A percentile compares a stretch with the other conserved stretches of the same genome.
These are phyloP conservation scores for Papiliotrema terrestris DNA, from an alignment of 1,284 basidiomycete species.

Conservation along the genomic window DNA sequence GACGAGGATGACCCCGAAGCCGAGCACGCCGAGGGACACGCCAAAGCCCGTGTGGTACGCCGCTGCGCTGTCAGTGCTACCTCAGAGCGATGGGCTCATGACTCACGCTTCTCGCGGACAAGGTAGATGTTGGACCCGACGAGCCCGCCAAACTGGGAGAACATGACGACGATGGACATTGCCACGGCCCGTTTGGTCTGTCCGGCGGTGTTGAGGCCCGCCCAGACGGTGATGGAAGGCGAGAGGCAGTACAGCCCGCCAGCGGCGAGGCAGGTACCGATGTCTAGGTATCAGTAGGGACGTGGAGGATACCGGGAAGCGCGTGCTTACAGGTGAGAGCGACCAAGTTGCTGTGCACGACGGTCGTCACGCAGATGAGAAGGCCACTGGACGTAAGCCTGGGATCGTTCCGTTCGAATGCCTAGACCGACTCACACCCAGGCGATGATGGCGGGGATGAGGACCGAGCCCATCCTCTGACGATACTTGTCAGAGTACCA, in stretches of 20 bases:
- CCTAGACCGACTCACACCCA: constrained; percentile 17
- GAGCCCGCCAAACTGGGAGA: constrained; percentile 26
- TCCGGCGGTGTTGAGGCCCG: constrained; percentile 28
- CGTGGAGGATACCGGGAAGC: neutral
- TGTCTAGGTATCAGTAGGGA: constrained; percentile 13
- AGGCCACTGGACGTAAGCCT: too few species aligned
- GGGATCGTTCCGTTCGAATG: too few species aligned
- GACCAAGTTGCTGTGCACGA: constrained; percentile 16
- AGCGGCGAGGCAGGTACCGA: constrained; percentile 26
- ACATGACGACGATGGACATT: constrained; percentile 24
- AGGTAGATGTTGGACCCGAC: constrained; percentile 31
- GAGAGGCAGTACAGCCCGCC: constrained; percentile 30
- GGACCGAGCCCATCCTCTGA: constrained; percentile 2
- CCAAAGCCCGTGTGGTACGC: constrained; percentile 27
- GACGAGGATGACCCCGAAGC: constrained; percentile 16
- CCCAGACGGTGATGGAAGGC: constrained; percentile 26
- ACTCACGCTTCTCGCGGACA: constrained; percentile 27
- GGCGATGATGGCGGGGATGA: constrained; percentile 9
- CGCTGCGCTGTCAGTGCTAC: neutral
- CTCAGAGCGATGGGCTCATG: neutral
- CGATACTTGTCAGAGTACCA: constrained; percentile 14
- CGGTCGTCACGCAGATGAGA: constrained; percentile 18
- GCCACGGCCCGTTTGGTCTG: constrained; percentile 30
- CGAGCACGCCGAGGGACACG: constrained; percentile 23
- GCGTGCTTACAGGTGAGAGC: constrained; percentile 20